Base-by-base conservation (phyloP, 768 basidiomycete species). In the Lactifluus volemus region DNA sequence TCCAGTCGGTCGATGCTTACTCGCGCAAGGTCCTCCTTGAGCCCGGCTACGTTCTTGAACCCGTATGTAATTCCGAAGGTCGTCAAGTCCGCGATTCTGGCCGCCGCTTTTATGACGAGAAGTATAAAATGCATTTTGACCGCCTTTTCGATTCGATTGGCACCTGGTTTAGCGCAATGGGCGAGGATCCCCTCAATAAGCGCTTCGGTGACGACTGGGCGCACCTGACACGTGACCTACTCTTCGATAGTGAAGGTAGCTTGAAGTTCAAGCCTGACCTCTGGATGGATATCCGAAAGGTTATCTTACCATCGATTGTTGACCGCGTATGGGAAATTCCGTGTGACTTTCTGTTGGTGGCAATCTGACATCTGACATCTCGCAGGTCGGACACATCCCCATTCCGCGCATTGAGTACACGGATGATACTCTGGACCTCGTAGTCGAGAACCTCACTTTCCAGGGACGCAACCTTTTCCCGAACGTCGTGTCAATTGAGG, bases 341-440 rank as follows among this genome's bases (percentile, higher is more conserved):
- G 63, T 34, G n/a, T 19, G 2, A 10, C 21, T 25, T 3, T 2
- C 3, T 51, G 55, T 57, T 39, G 9, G 44, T 45, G 29, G 11
- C 10, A 34, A 7, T 6, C 12, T 49, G 21, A 50, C 30, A 7
- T 6, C 12, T 49, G 21, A 50, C 30, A 5, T 53, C 32, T 11
- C 29, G 2, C 30, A 89, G 83, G 77, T 88, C 53, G 87, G 86
- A 21, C 88, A 91, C 67, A 70, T 95, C 57, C 93, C 93, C 7
- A 95, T 98, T 65, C 96, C 96, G 0, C 86, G 93, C 39, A 84
- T 94, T 70, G 95, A 97, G 73, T 98, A 97, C 75, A 87, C 88
- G 39, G 92, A 96, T 73, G 86, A 92, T 54, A 70, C 78, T 6
- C 74, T 95, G 62, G 95, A 97, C 67, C 80, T 97, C 48, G 90